Conservation (phyloP, 352 stramenopile genomes). For the Phytophthora europaea region DNA sequence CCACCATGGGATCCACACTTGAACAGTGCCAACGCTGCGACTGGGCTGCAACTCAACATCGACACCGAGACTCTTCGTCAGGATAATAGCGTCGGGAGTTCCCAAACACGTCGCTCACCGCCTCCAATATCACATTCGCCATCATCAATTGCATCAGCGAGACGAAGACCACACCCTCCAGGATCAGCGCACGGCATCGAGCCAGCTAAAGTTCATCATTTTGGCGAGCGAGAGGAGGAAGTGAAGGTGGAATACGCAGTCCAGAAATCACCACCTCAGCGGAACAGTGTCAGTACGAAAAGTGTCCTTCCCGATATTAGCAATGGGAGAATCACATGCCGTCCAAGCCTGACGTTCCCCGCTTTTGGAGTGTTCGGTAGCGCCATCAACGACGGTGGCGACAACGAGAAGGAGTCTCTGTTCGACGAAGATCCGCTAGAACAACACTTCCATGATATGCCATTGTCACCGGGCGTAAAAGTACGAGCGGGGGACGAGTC, state of each 20-base stretch:
- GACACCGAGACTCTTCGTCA: slow-evolving; percentile 10
- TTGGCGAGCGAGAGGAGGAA: slow-evolving; percentile 30
- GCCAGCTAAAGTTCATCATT: slow-evolving; percentile 9
- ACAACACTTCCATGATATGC: slow-evolving; percentile 44
- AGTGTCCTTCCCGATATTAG: slow-evolving; percentile 27
- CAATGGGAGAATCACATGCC: slow-evolving; percentile 2
- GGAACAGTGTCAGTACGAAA: slow-evolving; percentile 11
- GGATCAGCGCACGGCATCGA: slow-evolving; percentile 6
- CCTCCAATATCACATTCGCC: slow-evolving; percentile 21
- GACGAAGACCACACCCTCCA: slow-evolving; percentile 15
- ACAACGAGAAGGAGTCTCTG: neutral
- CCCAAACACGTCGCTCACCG: slow-evolving; percentile 12
- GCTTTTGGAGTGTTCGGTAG: slow-evolving; percentile 15
- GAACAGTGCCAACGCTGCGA: neutral
- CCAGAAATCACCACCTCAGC: slow-evolving; percentile 1
- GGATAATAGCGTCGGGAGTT: neutral
- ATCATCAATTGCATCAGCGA: slow-evolving; percentile 12
- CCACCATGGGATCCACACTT: neutral
- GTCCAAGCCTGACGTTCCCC: slow-evolving; percentile 3
- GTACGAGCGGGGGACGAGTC: slow-evolving; percentile 32
- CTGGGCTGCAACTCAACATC: slow-evolving; percentile 23
- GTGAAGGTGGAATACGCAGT: slow-evolving; percentile 35
- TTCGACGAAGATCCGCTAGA: slow-evolving; percentile 27
- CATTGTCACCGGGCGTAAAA: slow-evolving; percentile 46
- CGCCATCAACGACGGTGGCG: neutral